Percentiles rank a stretch among this genome's conserved stretches.
Evolutionary conservation across 306 rosid genomes (phyloP).

Genomic region (Crataegus laevigata): DNA sequence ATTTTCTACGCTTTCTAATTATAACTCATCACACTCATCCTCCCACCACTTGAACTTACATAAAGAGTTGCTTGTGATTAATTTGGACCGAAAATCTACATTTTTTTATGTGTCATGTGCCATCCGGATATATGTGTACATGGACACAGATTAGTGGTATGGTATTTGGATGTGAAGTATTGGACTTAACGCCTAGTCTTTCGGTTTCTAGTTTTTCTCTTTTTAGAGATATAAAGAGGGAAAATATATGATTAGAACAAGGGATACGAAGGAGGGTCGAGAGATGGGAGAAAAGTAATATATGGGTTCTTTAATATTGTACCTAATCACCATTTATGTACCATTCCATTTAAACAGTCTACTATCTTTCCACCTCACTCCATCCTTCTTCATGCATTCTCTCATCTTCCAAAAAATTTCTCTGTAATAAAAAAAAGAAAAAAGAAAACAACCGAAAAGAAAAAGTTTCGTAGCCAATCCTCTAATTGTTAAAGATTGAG

Average conservation of each 20-base stretch:
- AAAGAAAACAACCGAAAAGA: neutral
- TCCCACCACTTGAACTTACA: neutral
- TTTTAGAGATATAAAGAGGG: neutral
- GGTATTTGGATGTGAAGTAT: neutral
- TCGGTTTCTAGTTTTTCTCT: neutral
- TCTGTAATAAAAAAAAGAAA: neutral
- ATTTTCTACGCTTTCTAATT: neutral
- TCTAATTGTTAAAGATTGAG: neutral
- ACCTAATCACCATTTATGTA: too few species aligned
- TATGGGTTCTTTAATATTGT: too few species aligned
- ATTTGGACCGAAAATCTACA: neutral
- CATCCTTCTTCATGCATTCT: neutral
- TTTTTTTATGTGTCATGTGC: neutral
- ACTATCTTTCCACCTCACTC: neutral
- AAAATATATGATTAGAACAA: too few species aligned
- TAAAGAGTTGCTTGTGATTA: neutral
- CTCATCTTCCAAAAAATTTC: neutral
- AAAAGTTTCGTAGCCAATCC: neutral
- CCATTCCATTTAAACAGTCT: neutral
- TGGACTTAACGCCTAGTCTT: neutral
- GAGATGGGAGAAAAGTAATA: neutral
- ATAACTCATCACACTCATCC: neutral
- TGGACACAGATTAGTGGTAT: neutral
- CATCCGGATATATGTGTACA: neutral
- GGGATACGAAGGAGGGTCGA: neutral